Evolutionary conservation across 1,284 basidiomycete genomes (phyloP), one percentile per base, ranked within the genome.

Genomic region (Boletus calvinii): DNA sequence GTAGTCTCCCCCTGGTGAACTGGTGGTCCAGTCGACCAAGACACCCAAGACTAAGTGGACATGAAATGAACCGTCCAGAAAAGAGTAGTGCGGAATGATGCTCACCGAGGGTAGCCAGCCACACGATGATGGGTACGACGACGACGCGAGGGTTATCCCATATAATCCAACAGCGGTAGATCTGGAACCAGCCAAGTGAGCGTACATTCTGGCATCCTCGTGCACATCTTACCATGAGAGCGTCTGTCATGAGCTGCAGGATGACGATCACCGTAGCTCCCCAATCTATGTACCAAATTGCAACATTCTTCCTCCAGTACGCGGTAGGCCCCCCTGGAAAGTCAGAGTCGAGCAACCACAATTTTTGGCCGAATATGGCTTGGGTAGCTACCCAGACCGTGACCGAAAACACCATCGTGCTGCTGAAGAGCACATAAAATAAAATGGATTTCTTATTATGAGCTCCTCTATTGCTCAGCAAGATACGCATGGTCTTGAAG

Each of bases 191-290:
- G 34, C 13, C 10, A 17, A 22, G 24, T 51, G 30, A 48, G 36
- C 18, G 18, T 15, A 13, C 8, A 3, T 11, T 12, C 24, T 29
- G 3, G 15, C 31, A 11, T n/a, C 11, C 22, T 26, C 4, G 12
- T 22, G 8, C 1, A 22, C 3, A 6, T 31, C 57, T 50, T 38
- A 57, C 60, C 57, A 59, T 55, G 9, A 62, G 40, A 1, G 30
- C 60, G 35, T 62, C 56, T 0, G 57, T 53, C 57, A 61, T 56
- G 17, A 56, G 50, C 35, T 59, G 59, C 18, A 61, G 42, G 20
- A 51, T 2, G 13, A 53, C 31, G n/a, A 50, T 12, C 7, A 52
- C 9, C 6, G 24, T 18, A 1, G 34, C 30, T 8, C 24, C 18
- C 45, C 38, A 52, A 3, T 37, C 32, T 20, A 49, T 17, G n/a